Percentiles rank a stretch among this genome's conserved stretches.
Conservation (phyloP, 73 alveolate genomes). For the Paramecium caudatum region DNA sequence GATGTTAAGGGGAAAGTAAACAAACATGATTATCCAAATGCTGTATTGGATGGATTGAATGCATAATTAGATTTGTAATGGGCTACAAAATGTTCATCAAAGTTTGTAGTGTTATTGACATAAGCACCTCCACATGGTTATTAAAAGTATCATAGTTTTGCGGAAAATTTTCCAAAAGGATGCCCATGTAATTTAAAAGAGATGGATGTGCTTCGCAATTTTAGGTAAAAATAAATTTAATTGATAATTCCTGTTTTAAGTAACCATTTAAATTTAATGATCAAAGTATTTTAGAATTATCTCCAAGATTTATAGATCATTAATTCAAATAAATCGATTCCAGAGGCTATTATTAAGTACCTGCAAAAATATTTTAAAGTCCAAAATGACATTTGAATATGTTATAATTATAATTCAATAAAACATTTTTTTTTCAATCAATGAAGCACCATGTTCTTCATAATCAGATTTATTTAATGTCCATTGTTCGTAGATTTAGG, state of each 20-base stretch:
- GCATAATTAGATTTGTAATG: slow-evolving; percentile 81
- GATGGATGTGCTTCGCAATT: neutral
- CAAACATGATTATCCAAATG: slow-evolving; percentile 85
- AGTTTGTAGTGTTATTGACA: slow-evolving; percentile 84
- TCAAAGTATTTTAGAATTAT: slow-evolving; percentile 13
- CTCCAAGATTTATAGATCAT: neutral
- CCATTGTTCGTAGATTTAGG: slow-evolving; percentile 62
- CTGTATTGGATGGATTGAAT: slow-evolving; percentile 89
- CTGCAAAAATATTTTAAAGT: neutral
- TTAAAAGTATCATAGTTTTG: slow-evolving; percentile 8
- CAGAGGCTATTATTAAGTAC: slow-evolving; percentile 2
- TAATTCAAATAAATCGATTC: neutral
- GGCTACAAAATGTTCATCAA: slow-evolving; percentile 84
- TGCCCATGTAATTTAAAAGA: slow-evolving; percentile 63
- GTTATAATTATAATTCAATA: too few relatives aligned
- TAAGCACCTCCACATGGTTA: slow-evolving; percentile 93
- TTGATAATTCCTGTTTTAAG: slow-evolving; percentile 13
- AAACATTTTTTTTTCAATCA: slow-evolving; percentile 73
- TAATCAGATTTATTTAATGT: slow-evolving; percentile 70
- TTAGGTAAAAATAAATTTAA: neutral
- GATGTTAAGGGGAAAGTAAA: neutral
- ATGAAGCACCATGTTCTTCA: slow-evolving; percentile 76
- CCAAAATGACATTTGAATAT: too few relatives aligned
- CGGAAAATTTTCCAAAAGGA: slow-evolving; percentile 66
- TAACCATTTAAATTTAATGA: slow-evolving; percentile 1